phyloP scores from a whole-genome alignment of 2,329 filamentous ascomycete species.

The Apiospora aurea region DNA sequence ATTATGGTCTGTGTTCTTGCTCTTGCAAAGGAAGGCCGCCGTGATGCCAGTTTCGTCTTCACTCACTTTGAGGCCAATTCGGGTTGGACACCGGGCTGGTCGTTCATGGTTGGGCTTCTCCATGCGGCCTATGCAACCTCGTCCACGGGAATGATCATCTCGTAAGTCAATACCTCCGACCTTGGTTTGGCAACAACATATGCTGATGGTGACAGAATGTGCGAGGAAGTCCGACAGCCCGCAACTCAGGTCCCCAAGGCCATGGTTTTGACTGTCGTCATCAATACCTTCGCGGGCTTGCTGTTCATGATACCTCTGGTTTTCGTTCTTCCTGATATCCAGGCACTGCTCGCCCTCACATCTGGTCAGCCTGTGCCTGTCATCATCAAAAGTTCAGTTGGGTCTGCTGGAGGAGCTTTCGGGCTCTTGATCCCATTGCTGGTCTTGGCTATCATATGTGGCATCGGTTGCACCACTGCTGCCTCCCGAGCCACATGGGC shows the following conservation, averaged over 20 bases:
- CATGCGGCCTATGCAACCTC: conserved; percentile 78
- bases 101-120: conserved; percentile 75
- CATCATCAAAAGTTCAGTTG: conserved; percentile 69
- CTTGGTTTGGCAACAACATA: not conserved
- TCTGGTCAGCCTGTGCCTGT: conserved; percentile 68
- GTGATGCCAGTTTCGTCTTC: conserved; percentile 68
- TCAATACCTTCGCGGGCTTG: conserved; percentile 72
- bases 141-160: conserved; percentile 81
- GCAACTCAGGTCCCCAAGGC: conserved; percentile 74
- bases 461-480: conserved; percentile 73
- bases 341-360: conserved; percentile 57
- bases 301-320: conserved; percentile 73
- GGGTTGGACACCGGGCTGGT: conserved; percentile 75
- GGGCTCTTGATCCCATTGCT: conserved; percentile 69
- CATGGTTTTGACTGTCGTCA: conserved; percentile 71
- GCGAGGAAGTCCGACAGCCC: conserved; percentile 73
- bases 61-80: conserved; percentile 72
- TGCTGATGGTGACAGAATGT: conserved; percentile 62
- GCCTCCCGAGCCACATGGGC: conserved; percentile 73
- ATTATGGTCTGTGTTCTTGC: conserved; percentile 68
- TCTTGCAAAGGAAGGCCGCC: conserved; percentile 73
- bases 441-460: conserved; percentile 71
- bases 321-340: conserved; percentile 72
- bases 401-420: conserved; percentile 66
- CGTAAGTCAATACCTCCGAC: conserved; percentile 54